Evolutionary conservation across 305 asterid genomes (phyloP), one percentile per base, ranked within the genome.

Genomic region (Fraxinus sp.): DNA sequence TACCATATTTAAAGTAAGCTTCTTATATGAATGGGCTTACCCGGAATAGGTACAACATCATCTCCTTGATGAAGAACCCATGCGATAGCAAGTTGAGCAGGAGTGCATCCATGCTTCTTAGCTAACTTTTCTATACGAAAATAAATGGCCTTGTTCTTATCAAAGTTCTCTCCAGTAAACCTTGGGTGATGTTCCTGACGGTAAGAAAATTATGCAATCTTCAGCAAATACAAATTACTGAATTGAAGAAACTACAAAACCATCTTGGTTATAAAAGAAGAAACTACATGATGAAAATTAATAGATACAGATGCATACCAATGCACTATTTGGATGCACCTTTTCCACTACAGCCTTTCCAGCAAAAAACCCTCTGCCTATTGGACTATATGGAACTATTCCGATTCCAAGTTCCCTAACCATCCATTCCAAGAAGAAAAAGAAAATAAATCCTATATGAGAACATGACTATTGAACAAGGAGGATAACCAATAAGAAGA

Each of bases 141-240:
- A 74, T 78, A 88, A 28, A 88, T 78, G 7, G 77, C 39, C 77
- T 85, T 86, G 84, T 86, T 86, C 87, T 86, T 86, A 52, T 88
- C 88, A 16, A 88, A 72, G 79, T 84, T 86, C 66, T 88, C 84
- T 74, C 88, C 89, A 0, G 76, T 79, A 84, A 78, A 83, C 80
- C 91, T 84, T 1, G 91, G 91, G 55, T 84, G 87, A 7, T 20
- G 44, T 26, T 11, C 37, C 88, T 88, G 78, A 57, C 20, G 14
- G 7, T 4, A 72, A 10, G 14, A 32, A 30, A 33, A 3, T 72
- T 28, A 72, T 14, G 14, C 41, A 72, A 14, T 13, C 7, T 1
- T 72, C 41, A 57, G 68, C 68, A 7, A 37, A 2, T n/a, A 3
- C 14, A 10, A 0, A 14, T n/a, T 7, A n/a, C 1, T 4, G 1